Evolutionary conservation across 2,329 filamentous ascomycete genomes (phyloP).

Genomic region (Phialophora chinensis): DNA sequence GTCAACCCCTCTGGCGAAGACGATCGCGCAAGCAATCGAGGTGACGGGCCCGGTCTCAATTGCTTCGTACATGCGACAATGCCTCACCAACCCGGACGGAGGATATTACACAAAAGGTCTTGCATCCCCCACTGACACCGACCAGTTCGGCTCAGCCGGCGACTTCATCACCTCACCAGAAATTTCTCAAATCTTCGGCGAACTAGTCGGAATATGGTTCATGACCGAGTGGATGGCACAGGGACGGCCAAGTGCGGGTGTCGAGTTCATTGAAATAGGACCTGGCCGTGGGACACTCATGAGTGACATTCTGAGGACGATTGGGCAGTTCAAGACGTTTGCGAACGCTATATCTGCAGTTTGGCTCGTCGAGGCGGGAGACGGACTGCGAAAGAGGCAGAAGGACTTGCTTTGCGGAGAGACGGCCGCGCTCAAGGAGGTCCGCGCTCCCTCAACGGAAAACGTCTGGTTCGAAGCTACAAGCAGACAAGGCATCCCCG

Average conservation of each 20-base stretch:
- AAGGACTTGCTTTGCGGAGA: constrained; percentile 80
- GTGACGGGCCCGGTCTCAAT: constrained; percentile 89
- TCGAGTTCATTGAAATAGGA: constrained; percentile 91
- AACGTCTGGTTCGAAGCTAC: constrained; percentile 70
- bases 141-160: constrained; percentile 90
- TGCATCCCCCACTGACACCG: constrained; percentile 59
- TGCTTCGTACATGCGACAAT: constrained; percentile 98
- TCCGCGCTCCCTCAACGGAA: constrained; percentile 30
- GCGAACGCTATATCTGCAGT: constrained; percentile 79
- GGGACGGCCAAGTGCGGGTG: constrained; percentile 71
- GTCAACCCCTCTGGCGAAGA: constrained; percentile 91
- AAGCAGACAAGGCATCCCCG: constrained; percentile 75
- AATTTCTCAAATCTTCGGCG: constrained; percentile 96
- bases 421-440: constrained; percentile 72
- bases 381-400: constrained; percentile 76
- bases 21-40: constrained; percentile 82
- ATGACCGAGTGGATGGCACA: constrained; percentile 97
- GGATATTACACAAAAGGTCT: constrained; percentile 89
- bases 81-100: constrained; percentile 84
- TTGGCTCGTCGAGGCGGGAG: constrained; percentile 93
- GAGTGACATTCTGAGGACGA: constrained; percentile 91
- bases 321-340: constrained; percentile 81
- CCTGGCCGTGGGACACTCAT: constrained; percentile 94
- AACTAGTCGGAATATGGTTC: constrained; percentile 92
- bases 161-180: constrained; percentile 98